Evolutionary conservation across 116 monocot species (phyloP), one percentile per base, ranked within the genome.

Genomic region (Iris pallida): DNA sequence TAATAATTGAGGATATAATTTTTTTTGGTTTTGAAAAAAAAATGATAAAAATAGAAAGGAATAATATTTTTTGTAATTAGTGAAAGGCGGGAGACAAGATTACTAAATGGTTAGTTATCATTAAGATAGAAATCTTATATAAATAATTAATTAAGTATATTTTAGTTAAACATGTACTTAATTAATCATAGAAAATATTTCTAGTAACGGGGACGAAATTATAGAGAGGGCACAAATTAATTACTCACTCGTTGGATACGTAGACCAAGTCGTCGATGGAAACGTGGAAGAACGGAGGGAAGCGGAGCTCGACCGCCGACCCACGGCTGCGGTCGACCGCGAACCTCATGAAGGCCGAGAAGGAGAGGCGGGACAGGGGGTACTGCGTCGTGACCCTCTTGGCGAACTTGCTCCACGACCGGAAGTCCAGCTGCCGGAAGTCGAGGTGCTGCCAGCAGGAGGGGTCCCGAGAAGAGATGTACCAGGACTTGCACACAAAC

Each of bases 401-500:
- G 14, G 18, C 10, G 61, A 76, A 72, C 13, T 2, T 6, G 66
- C 71, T 67, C 65, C 55, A 53, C n/a, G 59, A 61, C 45, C 40
- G 45, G 47, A 75, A 30, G 42, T 75, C 60, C 2, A 59, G 5
- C 3, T 10, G 14, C 14, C 13, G 53, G 20, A 81, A 63, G 59
- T 76, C 42, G 16, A 81, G 76, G 55, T 62, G n/a, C 15, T 19
- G 66, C 76, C 81, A 76, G 59, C 71, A 71, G 46, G 9, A 16
- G 15, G 76, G 74, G 41, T 70, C 70, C 4, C 63, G 40, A 7
- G 80, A 64, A 15, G 74, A 74, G 4, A 41, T 6, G 18, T 69
- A 45, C 80, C 80, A 80, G 6, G 74, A 65, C 10, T 75, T 74
- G 80, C 80, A 80, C 2, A 75, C 75, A 9, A 80, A 80, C 42